Evolutionary conservation across 2,329 filamentous ascomycete genomes (phyloP).

Genomic region (Hortaea werneckii): DNA sequence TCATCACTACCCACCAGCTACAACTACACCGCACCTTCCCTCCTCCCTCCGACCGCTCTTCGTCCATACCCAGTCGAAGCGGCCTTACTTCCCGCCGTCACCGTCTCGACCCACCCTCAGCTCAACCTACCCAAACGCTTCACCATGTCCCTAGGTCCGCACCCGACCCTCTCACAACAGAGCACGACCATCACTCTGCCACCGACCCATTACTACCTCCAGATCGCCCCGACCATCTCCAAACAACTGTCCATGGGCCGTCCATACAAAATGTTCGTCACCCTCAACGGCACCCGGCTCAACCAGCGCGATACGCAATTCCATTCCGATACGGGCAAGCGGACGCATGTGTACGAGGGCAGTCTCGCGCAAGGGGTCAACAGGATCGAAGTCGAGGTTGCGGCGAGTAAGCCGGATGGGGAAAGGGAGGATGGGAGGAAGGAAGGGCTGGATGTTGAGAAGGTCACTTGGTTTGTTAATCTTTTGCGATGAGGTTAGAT

Average conservation of each 20-base stretch:
- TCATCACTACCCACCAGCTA: slow-evolving; percentile 18
- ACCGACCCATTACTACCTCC: slow-evolving; percentile 56
- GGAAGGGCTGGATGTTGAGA: slow-evolving; percentile 57
- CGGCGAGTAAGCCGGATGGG: slow-evolving; percentile 44
- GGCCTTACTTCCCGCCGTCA: slow-evolving; percentile 58
- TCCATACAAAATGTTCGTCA: slow-evolving; percentile 67
- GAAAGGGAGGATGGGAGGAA: slow-evolving; percentile 18
- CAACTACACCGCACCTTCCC: slow-evolving; percentile 29
- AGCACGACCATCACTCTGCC: slow-evolving; percentile 63
- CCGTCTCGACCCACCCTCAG: slow-evolving; percentile 57
- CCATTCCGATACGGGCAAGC: slow-evolving; percentile 22
- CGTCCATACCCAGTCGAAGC: slow-evolving; percentile 35
- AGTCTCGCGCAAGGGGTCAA: slow-evolving; percentile 64
- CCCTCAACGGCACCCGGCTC: slow-evolving; percentile 54
- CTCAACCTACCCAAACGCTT: slow-evolving; percentile 51
- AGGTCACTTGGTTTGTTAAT: slow-evolving; percentile 65
- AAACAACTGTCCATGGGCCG: slow-evolving; percentile 49
- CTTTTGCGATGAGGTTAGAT: slow-evolving; percentile 34
- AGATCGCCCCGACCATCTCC: slow-evolving; percentile 58
- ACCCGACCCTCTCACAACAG: slow-evolving; percentile 56
- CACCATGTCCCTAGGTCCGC: slow-evolving; percentile 54
- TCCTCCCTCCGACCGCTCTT: slow-evolving; percentile 13
- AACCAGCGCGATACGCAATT: slow-evolving; percentile 41
- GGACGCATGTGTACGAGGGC: slow-evolving; percentile 64
- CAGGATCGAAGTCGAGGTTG: slow-evolving; percentile 65